A percentile compares a stretch with the other conserved stretches of the same genome.
Evolutionary conservation across 345 rosid species (phyloP).

Genomic region (Litchi chinensis): DNA sequence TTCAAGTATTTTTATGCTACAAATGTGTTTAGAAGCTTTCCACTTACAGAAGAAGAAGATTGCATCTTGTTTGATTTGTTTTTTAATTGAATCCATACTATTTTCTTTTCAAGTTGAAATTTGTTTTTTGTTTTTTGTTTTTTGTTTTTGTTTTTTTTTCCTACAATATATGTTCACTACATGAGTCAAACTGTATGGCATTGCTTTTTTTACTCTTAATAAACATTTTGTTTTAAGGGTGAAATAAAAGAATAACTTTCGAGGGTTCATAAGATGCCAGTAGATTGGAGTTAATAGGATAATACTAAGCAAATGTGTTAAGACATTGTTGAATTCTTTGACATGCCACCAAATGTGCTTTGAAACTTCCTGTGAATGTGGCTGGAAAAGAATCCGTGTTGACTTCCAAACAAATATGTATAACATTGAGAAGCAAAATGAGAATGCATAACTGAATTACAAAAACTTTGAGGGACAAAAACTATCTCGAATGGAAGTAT

Average conservation of each 20-base stretch:
- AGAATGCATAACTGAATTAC: no score
- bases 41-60: neutral
- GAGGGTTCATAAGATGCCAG: neutral
- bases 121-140: neutral
- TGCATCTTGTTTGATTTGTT: neutral
- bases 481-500: neutral
- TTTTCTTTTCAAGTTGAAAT: neutral
- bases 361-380: no score
- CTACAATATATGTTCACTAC: neutral
- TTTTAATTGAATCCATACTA: neutral
- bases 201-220: no score
- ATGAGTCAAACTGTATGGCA: neutral
- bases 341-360: neutral
- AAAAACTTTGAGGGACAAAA: neutral
- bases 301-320: neutral
- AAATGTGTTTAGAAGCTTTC: constrained; percentile 3
- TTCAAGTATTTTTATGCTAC: neutral
- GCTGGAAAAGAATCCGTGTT: neutral
- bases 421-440: neutral
- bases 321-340: neutral
- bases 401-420: neutral
- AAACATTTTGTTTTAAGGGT: neutral
- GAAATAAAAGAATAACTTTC: neutral
- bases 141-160: no score
- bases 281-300: neutral